Base-by-base conservation (phyloP, 2,329 filamentous ascomycete genomes). In the Colletotrichum lupini region DNA sequence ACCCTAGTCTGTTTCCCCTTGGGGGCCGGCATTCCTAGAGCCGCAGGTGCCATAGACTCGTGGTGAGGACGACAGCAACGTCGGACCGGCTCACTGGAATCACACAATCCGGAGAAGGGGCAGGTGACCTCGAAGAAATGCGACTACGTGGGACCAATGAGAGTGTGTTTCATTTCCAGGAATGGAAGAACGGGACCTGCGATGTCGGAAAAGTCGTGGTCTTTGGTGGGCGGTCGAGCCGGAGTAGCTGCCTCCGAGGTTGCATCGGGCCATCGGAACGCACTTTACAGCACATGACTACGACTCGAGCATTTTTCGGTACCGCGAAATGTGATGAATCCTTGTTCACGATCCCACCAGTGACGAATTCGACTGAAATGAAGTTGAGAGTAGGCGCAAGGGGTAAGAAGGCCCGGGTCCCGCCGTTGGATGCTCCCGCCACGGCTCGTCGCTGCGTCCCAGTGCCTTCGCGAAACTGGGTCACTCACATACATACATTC, bases 171-270 rank as follows among this genome's bases (percentile, higher is more conserved):
- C 59, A 56, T 69, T 49, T 69, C 67, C 66, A 16, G 35, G n/a
- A 22, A 42, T 26, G 70, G 66, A 46, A 55, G 53, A 19, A 59
- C 53, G 24, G 59, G 65, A 24, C 4, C 52, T 12, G 12, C 1
- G 12, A 1, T 56, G 7, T 37, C 56, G 53, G 58, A 49, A 46
- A 69, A 55, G 42, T 26, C 0, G 3, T 55, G 7, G 22, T 46
- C 52, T n/a, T 16, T 28, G 16, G 19, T 11, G 19, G 26, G 16
- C 19, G 12, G 56, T 56, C 14, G n/a, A 37, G 53, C 56, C 71
- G 71, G 71, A 73, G 67, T 56, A 32, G 22, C 16, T 52, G 56
- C 67, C 49, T 73, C 71, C 71, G 71, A 66, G 60, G 67, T 73
- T 70, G 71, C 71, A 73, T 66, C 67, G 60, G 67, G 37, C 56